Conservation (phyloP, 169 alveolate species). For the Theileria sp. region DNA sequence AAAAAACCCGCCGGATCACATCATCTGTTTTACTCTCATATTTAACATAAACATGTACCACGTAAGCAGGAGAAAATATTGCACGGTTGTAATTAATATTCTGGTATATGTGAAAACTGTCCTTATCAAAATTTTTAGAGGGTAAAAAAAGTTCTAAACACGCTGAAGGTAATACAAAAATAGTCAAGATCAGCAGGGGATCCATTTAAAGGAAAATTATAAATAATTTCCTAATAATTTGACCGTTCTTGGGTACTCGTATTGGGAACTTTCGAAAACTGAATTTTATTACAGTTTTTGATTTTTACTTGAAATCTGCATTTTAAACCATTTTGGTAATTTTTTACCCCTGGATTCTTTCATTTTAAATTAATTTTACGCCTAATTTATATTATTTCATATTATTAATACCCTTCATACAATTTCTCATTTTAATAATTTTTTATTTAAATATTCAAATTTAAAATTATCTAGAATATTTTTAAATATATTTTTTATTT, state of each 20-base stretch:
- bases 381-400: background rate
- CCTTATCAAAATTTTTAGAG: background rate
- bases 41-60: background rate
- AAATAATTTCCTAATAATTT: background rate
- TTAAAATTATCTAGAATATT: too few species aligned
- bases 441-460: background rate
- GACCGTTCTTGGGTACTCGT: background rate
- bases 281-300: background rate
- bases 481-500: too few species aligned
- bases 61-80: background rate
- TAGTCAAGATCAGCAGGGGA: background rate
- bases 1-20: background rate
- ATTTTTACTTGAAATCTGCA: background rate
- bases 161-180: background rate
- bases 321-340: background rate
- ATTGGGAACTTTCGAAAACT: background rate
- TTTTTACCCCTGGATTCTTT: background rate
- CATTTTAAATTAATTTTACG: background rate
- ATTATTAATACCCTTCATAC: background rate
- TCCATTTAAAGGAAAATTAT: background rate
- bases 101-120: background rate
- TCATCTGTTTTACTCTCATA: slow-evolving; percentile 18
- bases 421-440: too few species aligned
- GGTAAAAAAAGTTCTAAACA: background rate
- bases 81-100: background rate